These are phyloP conservation scores for Dunaliella sp. DNA, from an alignment of 139 green algal genomes.

Conservation along the genomic window DNA sequence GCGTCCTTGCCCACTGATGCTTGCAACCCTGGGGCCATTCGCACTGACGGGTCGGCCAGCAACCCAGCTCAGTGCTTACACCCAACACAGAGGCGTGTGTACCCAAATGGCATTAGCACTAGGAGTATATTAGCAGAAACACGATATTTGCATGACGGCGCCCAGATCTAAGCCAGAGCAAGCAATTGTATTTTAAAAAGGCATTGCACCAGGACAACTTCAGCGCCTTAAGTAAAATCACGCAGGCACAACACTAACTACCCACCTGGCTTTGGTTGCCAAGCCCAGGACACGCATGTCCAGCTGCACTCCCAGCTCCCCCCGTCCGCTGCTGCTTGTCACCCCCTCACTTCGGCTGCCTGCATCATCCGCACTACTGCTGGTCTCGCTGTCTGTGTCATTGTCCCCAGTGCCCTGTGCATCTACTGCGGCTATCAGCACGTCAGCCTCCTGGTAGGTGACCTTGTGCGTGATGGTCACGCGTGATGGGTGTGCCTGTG, in stretches of 20 bases:
- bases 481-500: slow-evolving; percentile 33
- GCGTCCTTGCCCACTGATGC: too few relatives aligned
- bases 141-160: too few relatives aligned
- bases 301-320: background rate
- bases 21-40: too few relatives aligned
- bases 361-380: background rate
- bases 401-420: background rate
- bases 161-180: too few relatives aligned
- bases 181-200: too few relatives aligned
- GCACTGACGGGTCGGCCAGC: too few relatives aligned
- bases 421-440: slow-evolving; percentile 39
- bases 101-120: too few relatives aligned
- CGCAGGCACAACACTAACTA: background rate
- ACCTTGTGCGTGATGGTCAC: slow-evolving; percentile 60
- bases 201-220: too few relatives aligned
- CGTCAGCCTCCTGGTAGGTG: slow-evolving; percentile 76
- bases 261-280: slow-evolving; percentile 28
- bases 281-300: slow-evolving; percentile 33
- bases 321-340: background rate
- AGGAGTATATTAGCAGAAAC: too few relatives aligned
- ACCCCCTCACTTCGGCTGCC: background rate
- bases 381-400: background rate
- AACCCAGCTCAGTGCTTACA: too few relatives aligned
- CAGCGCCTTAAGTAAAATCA: too few relatives aligned
- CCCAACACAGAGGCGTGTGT: too few relatives aligned